These are phyloP conservation scores for Esteya vermicola DNA, from an alignment of 2,329 filamentous ascomycete species.

Conservation along the genomic window DNA sequence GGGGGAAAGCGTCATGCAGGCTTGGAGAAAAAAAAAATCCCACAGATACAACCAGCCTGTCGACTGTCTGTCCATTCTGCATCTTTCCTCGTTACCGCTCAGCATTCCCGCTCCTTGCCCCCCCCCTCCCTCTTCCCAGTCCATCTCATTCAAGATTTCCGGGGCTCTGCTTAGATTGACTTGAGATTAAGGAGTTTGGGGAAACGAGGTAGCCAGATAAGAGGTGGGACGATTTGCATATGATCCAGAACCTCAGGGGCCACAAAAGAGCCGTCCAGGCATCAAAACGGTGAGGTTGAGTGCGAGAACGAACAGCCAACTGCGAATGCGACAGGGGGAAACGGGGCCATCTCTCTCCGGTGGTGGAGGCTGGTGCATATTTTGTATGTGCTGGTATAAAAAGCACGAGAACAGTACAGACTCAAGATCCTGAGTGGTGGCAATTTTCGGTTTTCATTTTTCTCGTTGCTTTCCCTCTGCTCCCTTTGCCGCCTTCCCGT, in stretches of 20 bases:
- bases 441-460: too few relatives aligned
- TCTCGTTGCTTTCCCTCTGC: too few relatives aligned
- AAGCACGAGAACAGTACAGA: too few relatives aligned
- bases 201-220: background rate
- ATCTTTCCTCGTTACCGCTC: background rate
- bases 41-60: background rate
- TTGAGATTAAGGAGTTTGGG: background rate
- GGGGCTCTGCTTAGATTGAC: background rate
- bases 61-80: background rate
- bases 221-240: background rate
- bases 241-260: background rate
- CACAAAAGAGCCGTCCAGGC: too few relatives aligned
- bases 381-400: background rate
- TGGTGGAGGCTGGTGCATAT: background rate
- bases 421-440: too few relatives aligned
- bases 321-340: too few relatives aligned
- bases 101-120: too few relatives aligned
- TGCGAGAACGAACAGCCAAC: too few relatives aligned
- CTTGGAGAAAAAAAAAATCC: slow-evolving; percentile 2
- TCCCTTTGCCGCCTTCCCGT: too few relatives aligned
- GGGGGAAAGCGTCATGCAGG: slow-evolving; percentile 10
- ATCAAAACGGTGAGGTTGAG: too few relatives aligned
- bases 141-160: background rate
- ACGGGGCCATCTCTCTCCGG: too few relatives aligned
- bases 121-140: background rate